Evolutionary conservation across 129 eudicot genomes (phyloP).

Genomic region (Centella asiatica): DNA sequence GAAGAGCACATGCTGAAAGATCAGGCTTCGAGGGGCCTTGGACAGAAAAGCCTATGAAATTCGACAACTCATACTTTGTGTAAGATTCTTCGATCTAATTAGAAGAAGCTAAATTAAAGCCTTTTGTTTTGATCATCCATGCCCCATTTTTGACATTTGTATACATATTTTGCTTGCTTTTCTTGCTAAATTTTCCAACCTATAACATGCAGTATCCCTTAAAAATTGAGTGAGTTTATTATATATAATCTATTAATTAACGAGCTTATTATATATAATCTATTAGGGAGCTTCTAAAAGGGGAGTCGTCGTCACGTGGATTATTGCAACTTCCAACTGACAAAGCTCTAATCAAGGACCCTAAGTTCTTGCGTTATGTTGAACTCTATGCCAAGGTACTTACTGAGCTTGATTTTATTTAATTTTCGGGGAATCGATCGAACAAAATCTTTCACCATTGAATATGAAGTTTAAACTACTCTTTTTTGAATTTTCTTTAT

Average conservation of each 20-base stretch:
- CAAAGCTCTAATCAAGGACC: conserved; percentile 63
- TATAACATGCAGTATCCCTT: neutral
- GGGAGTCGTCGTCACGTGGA: conserved; percentile 40
- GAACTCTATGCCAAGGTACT: conserved; percentile 77
- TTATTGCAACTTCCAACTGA: conserved; percentile 85
- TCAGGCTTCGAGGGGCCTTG: conserved; percentile 97
- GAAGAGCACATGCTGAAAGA: conserved; percentile 84
- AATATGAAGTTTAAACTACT: neutral
- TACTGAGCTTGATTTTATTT: neutral
- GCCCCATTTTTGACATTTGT: no score
- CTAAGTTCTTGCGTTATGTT: conserved; percentile 50
- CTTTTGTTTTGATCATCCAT: neutral
- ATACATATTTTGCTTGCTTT: no score
- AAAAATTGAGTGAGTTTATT: no score
- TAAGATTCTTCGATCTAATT: conserved; percentile 48
- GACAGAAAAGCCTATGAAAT: conserved; percentile 79
- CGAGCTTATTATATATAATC: neutral
- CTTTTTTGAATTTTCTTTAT: no score
- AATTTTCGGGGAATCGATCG: no score
- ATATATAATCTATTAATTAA: no score
- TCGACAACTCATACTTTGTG: conserved; percentile 92
- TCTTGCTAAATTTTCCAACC: neutral
- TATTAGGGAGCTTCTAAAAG: conserved; percentile 74
- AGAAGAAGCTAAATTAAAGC: no score
- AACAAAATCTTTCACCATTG: neutral